A percentile compares a stretch with the other conserved stretches of the same genome.
These are phyloP conservation scores for Cichorium intybus DNA, from an alignment of 140 eudicot species.

Conservation along the genomic window DNA sequence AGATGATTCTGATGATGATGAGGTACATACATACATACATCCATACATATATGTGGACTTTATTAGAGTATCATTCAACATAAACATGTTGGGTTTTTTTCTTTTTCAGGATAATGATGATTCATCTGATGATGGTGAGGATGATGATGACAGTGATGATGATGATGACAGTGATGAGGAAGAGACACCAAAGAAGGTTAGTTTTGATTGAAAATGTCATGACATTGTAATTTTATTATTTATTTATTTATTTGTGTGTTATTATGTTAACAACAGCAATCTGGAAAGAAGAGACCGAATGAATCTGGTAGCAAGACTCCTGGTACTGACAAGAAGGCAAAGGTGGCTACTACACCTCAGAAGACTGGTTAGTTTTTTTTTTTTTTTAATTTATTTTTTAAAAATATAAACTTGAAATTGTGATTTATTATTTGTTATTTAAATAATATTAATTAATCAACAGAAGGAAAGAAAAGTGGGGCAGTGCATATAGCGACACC, in stretches of 20 bases:
- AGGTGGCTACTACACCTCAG: slow-evolving; percentile 53
- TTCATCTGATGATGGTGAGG: slow-evolving; percentile 46
- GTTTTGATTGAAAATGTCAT: neutral
- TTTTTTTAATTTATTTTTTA: neutral
- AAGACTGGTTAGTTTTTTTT: slow-evolving; percentile 55
- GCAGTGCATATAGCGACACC: slow-evolving; percentile 77
- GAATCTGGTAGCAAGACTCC: slow-evolving; percentile 62
- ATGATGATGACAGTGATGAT: slow-evolving; percentile 40
- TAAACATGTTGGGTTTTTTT: neutral
- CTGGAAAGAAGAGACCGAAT: slow-evolving; percentile 66
- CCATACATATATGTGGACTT: too few relatives aligned
- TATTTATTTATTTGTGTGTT: neutral
- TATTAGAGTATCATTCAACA: too few relatives aligned
- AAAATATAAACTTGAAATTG: neutral
- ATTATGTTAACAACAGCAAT: slow-evolving; percentile 33
- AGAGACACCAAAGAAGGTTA: slow-evolving; percentile 74
- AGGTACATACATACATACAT: slow-evolving; percentile 19
- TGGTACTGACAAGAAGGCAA: slow-evolving; percentile 59
- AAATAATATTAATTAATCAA: too few relatives aligned
- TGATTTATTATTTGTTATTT: neutral
- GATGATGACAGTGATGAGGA: slow-evolving; percentile 54
- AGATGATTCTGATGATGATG: slow-evolving; percentile 31
- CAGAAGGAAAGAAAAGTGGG: slow-evolving; percentile 69
- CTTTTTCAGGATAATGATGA: slow-evolving; percentile 39
- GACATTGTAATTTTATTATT: neutral